Conservation (phyloP, 805 yeast genomes). For the Hanseniaspora taiwanica region DNA sequence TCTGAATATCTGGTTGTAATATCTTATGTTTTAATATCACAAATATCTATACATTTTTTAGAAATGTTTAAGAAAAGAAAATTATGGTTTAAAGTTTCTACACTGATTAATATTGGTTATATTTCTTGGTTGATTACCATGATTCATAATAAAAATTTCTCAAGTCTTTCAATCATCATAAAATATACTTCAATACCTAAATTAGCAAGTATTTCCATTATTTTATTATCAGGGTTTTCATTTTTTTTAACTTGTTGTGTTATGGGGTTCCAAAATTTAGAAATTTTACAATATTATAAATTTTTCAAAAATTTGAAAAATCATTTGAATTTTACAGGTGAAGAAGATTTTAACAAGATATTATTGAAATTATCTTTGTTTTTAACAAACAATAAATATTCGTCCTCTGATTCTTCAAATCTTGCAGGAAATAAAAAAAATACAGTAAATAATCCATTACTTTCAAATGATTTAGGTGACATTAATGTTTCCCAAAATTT, state of each 20-base stretch:
- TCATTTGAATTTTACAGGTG: constrained; percentile 21
- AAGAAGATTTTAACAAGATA: constrained; percentile 18
- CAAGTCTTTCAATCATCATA: constrained; percentile 41
- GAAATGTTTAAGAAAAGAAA: constrained; percentile 39
- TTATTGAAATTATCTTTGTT: constrained; percentile 14
- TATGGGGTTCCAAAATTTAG: constrained; percentile 15
- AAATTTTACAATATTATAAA: constrained; percentile 18
- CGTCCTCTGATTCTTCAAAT: neutral
- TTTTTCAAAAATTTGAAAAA: constrained; percentile 19
- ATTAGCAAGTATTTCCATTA: constrained; percentile 36
- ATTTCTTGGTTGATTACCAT: constrained; percentile 33
- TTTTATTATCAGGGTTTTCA: constrained; percentile 37
- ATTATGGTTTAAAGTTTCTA: constrained; percentile 51
- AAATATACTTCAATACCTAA: constrained; percentile 57
- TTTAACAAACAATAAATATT: constrained; percentile 8
- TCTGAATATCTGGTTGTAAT: constrained; percentile 6
- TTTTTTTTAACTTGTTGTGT: constrained; percentile 46
- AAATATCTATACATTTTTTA: constrained; percentile 48
- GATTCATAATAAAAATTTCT: constrained; percentile 28
- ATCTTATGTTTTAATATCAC: constrained; percentile 44
- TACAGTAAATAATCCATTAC: neutral
- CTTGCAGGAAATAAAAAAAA: neutral
- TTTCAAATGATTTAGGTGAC: neutral
- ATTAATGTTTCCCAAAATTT: neutral
- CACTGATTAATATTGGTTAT: constrained; percentile 42